Base-by-base conservation (phyloP, 2,329 filamentous ascomycete species). In the Chalaropsis thielavioides region DNA sequence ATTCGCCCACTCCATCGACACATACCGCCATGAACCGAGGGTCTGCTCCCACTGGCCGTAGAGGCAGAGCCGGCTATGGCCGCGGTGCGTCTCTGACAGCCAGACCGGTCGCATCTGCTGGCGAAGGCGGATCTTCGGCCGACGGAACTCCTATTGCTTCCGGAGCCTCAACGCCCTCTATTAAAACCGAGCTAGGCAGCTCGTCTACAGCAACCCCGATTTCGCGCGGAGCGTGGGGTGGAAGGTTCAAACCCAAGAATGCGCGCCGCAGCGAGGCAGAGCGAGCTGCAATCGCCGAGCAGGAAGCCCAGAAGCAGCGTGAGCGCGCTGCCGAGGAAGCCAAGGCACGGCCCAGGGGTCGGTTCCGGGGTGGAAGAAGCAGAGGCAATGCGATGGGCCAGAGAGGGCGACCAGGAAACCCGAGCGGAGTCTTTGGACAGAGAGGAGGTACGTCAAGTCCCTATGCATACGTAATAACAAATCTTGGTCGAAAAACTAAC, bases 201-300 rank as follows among this genome's bases (percentile, higher is more conserved):
- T 58, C 54, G 15, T 58, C 54, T 38, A 44, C 56, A 27, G 19
- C 49, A n/a, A 27, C 66, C 0, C 27, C 65, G 15, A 35, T 51
- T 35, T 51, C 56, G 15, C 62, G 66, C 58, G 65, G 59, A 38
- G 63, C 74, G n/a, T 71, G 72, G 22, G 67, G 71, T 10, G 74
- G 73, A 46, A 75, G 79, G 44, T 80, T 81, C 63, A 76, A 75
- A 62, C 79, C 79, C 38, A 80, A 76, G 68, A 78, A 77, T 66
- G 70, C 80, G 60, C 75, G 79, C 63, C 73, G 79, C 75, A 78
- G 81, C 72, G 79, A 80, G 64, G 75, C 76, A 6, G 78, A 80
- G 62, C 73, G 79, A 70, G 77, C 79, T 63, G 75, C 69, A 62
- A 71, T 81, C 10, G 79, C 79, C 58, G 73, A 76, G 13, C 73